A percentile compares a stretch with the other conserved stretches of the same genome.
Evolutionary conservation across 176 grass and related monocot genomes (phyloP).

Genomic region (Hyparrhenia diplandra): DNA sequence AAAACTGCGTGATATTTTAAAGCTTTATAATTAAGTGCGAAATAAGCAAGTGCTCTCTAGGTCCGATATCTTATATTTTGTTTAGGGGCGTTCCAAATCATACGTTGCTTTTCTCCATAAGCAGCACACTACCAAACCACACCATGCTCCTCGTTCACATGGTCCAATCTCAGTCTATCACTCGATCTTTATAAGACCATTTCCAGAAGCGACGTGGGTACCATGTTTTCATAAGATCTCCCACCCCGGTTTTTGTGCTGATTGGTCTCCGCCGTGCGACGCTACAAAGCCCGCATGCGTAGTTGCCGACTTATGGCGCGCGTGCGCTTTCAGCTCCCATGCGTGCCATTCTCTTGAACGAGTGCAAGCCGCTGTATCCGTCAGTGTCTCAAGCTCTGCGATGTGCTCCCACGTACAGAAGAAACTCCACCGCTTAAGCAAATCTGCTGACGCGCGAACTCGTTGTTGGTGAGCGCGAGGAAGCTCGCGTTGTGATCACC

Average conservation of each 20-base stretch:
- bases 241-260: not conserved
- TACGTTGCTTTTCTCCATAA: too few species aligned
- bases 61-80: too few species aligned
- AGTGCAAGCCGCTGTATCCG: not conserved
- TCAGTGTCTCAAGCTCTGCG: not conserved
- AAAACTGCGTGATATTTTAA: too few species aligned
- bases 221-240: not conserved
- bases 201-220: not conserved
- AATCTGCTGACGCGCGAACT: not conserved
- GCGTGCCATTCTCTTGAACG: not conserved
- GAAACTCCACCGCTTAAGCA: not conserved
- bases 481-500: not conserved
- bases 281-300: too few species aligned
- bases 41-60: too few species aligned
- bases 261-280: not conserved
- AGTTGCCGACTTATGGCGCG: not conserved
- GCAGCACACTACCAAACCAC: too few species aligned
- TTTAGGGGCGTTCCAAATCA: too few species aligned
- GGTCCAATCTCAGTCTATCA: not conserved
- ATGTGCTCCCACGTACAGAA: not conserved
- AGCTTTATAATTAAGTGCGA: too few species aligned
- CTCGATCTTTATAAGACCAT: not conserved
- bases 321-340: not conserved
- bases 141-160: too few species aligned
- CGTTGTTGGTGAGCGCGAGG: not conserved